Evolutionary conservation across 2,329 filamentous ascomycete species (phyloP), one percentile per base, ranked within the genome.

Genomic region (Paracamarosporium sp.): DNA sequence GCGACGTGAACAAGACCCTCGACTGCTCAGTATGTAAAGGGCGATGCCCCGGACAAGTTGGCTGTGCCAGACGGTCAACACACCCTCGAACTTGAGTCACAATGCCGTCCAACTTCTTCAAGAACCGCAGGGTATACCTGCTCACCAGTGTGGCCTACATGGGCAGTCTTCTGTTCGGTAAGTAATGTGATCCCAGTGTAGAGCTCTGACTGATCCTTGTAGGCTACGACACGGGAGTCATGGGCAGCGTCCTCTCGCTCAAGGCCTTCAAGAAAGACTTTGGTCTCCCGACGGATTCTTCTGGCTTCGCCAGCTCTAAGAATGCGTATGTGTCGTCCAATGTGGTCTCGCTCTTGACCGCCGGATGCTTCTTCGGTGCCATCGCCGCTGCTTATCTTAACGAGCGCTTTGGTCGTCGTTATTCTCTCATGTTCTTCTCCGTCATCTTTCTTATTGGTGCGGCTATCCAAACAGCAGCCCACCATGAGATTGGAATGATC

Each of bases 301-400:
- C 63, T 5, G 76, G 73, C 0, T 78, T 78, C 54, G 63, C 70
- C n/a, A 66, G 59, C 41, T 57, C 57, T 5, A 61, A 70, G 45
- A 78, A 77, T 50, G 68, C 76, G n/a, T 65, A 73, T 11, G 66
- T 78, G 15, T 75, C 76, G 7, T 77, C 87, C 69, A 93, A 92
- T 74, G 91, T 93, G 60, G 90, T 92, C 54, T 91, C 88, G 36
- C 85, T 88, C 56, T 92, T 91, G 78, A 90, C 93, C 75, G 90
- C 90, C 9, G 90, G 90, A 57, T 90, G 90, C 60, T 92, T 93
- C 79, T 92, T 93, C 65, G 90, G 90, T 53, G 85, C 87, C 20
- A 57, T 63, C 48, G 50, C 45, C 24, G 60, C 57, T 5, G 77
- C 79, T 40, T 78, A 76, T 52, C 71, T 83, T 9, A 80, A 79